phyloP scores from a whole-genome alignment of 108 stramenopile species.

The Phaeodactylum tricornutum region DNA sequence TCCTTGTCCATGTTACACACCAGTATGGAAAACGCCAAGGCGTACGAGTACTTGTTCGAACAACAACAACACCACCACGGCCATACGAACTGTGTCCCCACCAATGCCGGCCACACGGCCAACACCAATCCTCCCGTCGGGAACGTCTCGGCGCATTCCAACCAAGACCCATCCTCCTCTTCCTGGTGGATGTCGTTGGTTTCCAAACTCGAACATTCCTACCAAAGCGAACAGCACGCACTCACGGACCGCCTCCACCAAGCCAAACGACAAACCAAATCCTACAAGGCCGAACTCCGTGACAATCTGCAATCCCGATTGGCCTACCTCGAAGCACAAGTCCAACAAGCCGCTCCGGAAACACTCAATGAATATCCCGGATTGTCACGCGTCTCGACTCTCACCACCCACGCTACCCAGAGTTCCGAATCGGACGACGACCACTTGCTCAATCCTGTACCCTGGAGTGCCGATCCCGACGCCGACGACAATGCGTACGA shows the following conservation, averaged over 20 bases:
- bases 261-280: background rate
- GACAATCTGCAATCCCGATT: background rate
- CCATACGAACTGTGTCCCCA: too few relatives aligned
- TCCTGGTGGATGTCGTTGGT: slow-evolving; percentile 1
- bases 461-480: background rate
- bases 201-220: background rate
- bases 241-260: background rate
- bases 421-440: background rate
- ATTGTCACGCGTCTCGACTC: background rate
- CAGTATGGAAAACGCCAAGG: slow-evolving; percentile 1
- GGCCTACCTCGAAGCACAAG: background rate
- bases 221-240: background rate
- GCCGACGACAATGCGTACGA: background rate
- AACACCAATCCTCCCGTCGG: background rate
- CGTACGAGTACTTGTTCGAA: slow-evolving; percentile 1
- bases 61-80: background rate
- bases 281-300: background rate
- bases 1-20: background rate
- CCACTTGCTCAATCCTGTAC: background rate
- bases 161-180: background rate
- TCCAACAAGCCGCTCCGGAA: background rate
- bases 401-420: background rate
- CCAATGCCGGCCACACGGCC: background rate
- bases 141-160: background rate
- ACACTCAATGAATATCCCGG: background rate